phyloP scores from a whole-genome alignment of 305 asterid genomes.

The Fraxinus velutina region DNA sequence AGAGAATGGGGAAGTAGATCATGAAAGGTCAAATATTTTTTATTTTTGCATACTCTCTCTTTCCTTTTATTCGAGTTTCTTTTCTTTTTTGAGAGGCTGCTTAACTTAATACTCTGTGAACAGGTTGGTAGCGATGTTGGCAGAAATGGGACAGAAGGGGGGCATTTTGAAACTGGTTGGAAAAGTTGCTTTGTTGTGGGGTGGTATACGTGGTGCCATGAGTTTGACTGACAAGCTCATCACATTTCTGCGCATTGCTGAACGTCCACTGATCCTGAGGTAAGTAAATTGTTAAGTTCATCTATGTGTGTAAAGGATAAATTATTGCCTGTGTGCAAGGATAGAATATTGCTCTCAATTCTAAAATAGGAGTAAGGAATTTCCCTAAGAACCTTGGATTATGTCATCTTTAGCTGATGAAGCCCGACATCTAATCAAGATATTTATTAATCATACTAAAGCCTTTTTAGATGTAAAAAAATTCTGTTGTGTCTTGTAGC shows the following conservation, averaged over 20 bases:
- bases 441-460: neutral
- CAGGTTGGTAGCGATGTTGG: conserved; percentile 81
- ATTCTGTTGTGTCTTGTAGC: conserved; percentile 3
- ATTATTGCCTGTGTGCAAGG: conserved; percentile 10
- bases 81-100: conserved; percentile 22
- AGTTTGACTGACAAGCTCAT: conserved; percentile 84
- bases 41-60: neutral
- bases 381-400: neutral
- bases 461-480: conserved; percentile 4
- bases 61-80: conserved; percentile 4
- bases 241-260: conserved; percentile 73
- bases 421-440: neutral
- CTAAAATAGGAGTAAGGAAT: neutral
- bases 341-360: conserved; percentile 6
- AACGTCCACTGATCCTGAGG: conserved; percentile 84
- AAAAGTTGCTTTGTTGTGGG: conserved; percentile 89
- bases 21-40: conserved; percentile 58
- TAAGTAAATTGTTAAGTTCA: conserved; percentile 28
- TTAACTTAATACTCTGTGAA: conserved; percentile 30
- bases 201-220: conserved; percentile 97
- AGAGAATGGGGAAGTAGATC: conserved; percentile 89
- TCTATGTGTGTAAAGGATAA: conserved; percentile 11
- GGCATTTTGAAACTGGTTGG: conserved; percentile 73
- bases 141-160: conserved; percentile 90
- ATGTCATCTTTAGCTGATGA: neutral